phyloP scores from a whole-genome alignment of 2,329 filamentous ascomycete genomes.

The Aureobasidium sp. region DNA sequence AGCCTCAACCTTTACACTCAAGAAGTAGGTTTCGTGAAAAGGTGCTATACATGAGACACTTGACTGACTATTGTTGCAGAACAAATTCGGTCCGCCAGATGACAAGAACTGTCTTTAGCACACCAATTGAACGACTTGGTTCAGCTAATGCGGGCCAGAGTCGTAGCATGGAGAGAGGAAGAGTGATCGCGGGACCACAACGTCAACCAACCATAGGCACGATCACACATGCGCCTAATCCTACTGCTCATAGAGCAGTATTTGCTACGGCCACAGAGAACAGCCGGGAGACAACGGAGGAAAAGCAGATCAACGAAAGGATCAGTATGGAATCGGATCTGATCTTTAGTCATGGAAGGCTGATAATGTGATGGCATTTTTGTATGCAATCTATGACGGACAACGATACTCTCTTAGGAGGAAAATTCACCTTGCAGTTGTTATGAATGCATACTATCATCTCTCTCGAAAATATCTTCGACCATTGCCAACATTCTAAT shows the following conservation, averaged over 20 bases:
- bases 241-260: background rate
- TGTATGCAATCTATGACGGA: background rate
- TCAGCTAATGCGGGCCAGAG: background rate
- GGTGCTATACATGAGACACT: background rate
- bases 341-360: slow-evolving; percentile 2
- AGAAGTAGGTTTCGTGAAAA: background rate
- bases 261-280: background rate
- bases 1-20: background rate
- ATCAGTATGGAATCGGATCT: slow-evolving; percentile 1
- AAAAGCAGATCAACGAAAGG: background rate
- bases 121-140: background rate
- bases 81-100: background rate
- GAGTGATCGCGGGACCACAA: slow-evolving; percentile 1
- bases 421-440: too few species aligned
- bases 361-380: background rate
- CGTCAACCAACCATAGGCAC: background rate
- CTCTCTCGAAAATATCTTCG: background rate
- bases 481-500: background rate
- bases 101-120: slow-evolving; percentile 4
- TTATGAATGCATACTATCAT: background rate
- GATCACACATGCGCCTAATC: background rate
- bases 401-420: too few species aligned
- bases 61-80: background rate
- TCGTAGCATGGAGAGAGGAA: background rate
- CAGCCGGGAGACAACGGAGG: background rate